Conservation (phyloP, 495 filamentous ascomycete genomes). For the Chaetomidium leptoderma region DNA sequence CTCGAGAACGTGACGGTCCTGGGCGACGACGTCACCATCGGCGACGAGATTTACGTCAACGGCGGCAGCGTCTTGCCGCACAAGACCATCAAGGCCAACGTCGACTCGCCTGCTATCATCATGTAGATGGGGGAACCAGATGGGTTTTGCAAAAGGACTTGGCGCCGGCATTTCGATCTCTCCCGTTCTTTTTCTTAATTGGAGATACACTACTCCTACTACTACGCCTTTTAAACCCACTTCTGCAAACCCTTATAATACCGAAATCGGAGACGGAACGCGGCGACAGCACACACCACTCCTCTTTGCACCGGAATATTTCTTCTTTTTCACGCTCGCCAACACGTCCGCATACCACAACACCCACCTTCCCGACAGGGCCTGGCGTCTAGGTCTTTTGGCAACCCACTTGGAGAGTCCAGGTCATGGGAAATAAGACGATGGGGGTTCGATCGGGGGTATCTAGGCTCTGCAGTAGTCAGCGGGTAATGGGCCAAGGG, state of each 20-base stretch:
- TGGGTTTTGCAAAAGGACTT: background rate
- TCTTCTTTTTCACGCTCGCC: background rate
- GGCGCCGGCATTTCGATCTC: background rate
- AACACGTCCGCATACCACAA: background rate
- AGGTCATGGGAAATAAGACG: background rate
- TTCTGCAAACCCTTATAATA: slow-evolving; percentile 14
- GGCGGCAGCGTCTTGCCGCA: slow-evolving; percentile 93
- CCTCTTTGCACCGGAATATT: background rate
- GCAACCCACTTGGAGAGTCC: background rate
- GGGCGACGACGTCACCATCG: slow-evolving; percentile 98
- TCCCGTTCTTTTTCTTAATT: background rate
- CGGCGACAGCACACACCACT: background rate
- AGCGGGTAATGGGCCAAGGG: background rate
- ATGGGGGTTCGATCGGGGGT: background rate
- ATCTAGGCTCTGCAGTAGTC: background rate
- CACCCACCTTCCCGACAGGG: background rate
- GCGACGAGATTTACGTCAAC: slow-evolving; percentile 98
- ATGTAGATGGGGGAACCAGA: slow-evolving; percentile 57
- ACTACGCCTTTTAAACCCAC: slow-evolving; percentile 9
- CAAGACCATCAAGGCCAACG: slow-evolving; percentile 98
- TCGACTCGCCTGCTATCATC: slow-evolving; percentile 87
- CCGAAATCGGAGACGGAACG: slow-evolving; percentile 7
- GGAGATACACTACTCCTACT: slow-evolving; percentile 14
- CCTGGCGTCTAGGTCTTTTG: background rate
- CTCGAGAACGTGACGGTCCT: slow-evolving; percentile 97